Evolutionary conservation across 257 asterid species (phyloP).

Genomic region (Przewalskia tangutica): DNA sequence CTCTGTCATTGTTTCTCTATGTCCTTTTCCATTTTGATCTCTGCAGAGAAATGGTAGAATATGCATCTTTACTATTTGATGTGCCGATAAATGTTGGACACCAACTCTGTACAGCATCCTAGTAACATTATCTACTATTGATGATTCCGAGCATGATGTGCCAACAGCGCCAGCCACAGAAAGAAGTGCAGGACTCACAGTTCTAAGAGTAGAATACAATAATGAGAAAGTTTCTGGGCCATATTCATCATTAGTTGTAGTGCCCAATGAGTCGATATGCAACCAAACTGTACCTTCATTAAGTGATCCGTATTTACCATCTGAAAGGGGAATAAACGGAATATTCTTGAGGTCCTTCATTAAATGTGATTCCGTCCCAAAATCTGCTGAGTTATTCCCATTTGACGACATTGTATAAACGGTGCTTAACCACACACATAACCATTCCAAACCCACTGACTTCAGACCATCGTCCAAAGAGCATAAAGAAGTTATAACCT

Average conservation of each 20-base stretch:
- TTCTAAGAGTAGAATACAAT: constrained; percentile 55
- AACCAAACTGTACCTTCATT: constrained; percentile 74
- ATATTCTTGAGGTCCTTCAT: constrained; percentile 41
- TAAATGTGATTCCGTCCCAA: constrained; percentile 39
- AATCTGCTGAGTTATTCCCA: constrained; percentile 23
- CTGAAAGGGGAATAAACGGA: constrained; percentile 79
- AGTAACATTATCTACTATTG: constrained; percentile 43
- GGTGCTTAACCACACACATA: constrained; percentile 64
- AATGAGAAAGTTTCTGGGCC: constrained; percentile 51
- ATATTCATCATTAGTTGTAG: constrained; percentile 37
- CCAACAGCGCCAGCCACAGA: constrained; percentile 44
- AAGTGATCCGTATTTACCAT: constrained; percentile 62
- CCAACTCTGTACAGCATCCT: constrained; percentile 78
- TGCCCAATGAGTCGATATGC: constrained; percentile 39
- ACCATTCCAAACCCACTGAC: constrained; percentile 71
- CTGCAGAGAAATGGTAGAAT: constrained; percentile 61
- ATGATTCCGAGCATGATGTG: constrained; percentile 31
- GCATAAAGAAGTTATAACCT: constrained; percentile 55
- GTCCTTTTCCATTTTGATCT: constrained; percentile 26
- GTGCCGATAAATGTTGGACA: constrained; percentile 77
- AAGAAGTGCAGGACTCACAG: constrained; percentile 62
- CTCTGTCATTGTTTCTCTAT: constrained; percentile 59
- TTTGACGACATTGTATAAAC: constrained; percentile 36
- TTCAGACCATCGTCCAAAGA: constrained; percentile 42
- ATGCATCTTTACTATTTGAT: constrained; percentile 75